These are phyloP conservation scores for Rubroshorea leprosula DNA, from an alignment of 345 rosid genomes.

Conservation along the genomic window DNA sequence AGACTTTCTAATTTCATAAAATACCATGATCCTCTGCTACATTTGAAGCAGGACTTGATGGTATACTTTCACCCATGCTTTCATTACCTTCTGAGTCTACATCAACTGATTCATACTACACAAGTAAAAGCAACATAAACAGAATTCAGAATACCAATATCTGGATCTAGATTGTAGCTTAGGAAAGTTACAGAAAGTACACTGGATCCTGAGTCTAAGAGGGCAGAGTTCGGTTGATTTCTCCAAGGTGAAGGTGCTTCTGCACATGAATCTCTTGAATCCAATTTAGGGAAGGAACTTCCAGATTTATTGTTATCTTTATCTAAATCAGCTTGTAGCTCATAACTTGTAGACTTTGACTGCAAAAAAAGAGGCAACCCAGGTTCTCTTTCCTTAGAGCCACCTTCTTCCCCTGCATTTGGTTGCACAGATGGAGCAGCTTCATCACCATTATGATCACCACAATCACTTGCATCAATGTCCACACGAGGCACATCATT, in stretches of 20 bases:
- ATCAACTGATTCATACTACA: conserved; percentile 50
- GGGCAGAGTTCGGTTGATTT: conserved; percentile 28
- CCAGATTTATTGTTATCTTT: conserved; percentile 26
- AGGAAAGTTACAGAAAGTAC: conserved; percentile 34
- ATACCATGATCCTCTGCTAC: conserved; percentile 40
- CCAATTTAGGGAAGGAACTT: conserved; percentile 29
- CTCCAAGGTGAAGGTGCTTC: conserved; percentile 35
- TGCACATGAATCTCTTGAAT: conserved; percentile 27
- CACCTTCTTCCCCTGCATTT: conserved; percentile 17
- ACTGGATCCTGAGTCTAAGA: conserved; percentile 40
- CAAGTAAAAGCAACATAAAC: conserved; percentile 13
- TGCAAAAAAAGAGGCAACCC: conserved; percentile 18
- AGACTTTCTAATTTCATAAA: conserved; percentile 12
- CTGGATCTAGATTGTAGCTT: conserved; percentile 12
- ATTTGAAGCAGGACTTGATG: conserved; percentile 47
- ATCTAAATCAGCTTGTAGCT: conserved; percentile 20
- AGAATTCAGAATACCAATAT: conserved; percentile 5
- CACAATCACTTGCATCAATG: conserved; percentile 31
- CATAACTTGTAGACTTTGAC: conserved; percentile 26
- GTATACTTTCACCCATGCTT: conserved; percentile 42
- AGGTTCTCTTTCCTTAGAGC: conserved; percentile 24
- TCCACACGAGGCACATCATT: conserved; percentile 31
- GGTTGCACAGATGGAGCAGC: conserved; percentile 1
- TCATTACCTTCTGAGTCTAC: conserved; percentile 45
- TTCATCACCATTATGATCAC: conserved; percentile 29